Evolutionary conservation across 192 early-diverging fungal genomes (phyloP).

Genomic region (Coemansia sp.): DNA sequence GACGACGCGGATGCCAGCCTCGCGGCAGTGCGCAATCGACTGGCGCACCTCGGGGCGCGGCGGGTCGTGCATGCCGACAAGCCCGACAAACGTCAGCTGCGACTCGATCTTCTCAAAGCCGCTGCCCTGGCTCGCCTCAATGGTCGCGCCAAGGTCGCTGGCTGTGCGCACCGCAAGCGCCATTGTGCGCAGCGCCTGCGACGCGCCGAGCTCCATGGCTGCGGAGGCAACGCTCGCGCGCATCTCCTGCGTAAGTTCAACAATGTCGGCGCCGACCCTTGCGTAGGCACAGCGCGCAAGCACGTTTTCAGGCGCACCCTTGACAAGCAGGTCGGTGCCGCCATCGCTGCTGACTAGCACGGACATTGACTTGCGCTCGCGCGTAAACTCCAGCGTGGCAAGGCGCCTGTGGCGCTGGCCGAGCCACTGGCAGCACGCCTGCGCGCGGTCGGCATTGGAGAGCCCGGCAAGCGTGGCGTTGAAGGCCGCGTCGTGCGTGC

Average conservation of each 20-base stretch:
- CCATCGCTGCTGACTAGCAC: constrained; percentile 65
- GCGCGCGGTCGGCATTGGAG: constrained; percentile 61
- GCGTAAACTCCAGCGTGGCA: constrained; percentile 88
- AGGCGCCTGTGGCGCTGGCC: constrained; percentile 62
- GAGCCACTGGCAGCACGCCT: constrained; percentile 76
- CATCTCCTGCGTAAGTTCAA: constrained; percentile 68
- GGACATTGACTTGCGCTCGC: constrained; percentile 98
- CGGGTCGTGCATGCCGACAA: constrained; percentile 97
- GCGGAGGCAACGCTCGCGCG: constrained; percentile 66
- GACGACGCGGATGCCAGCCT: constrained; percentile 96
- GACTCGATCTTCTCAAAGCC: constrained; percentile 74
- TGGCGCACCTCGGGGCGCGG: constrained; percentile 88
- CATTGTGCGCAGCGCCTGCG: constrained; percentile 83
- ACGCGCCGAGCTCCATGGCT: constrained; percentile 74
- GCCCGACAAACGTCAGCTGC: constrained; percentile 91
- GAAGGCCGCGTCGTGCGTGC: constrained; percentile 68
- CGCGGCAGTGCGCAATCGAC: constrained; percentile 84
- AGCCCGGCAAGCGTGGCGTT: constrained; percentile 63
- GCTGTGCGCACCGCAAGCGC: constrained; percentile 81
- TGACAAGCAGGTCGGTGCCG: constrained; percentile 69
- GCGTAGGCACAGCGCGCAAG: constrained; percentile 80
- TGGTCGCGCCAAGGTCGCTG: constrained; percentile 6
- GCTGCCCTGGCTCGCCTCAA: constrained; percentile 59
- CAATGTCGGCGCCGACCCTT: constrained; percentile 29
- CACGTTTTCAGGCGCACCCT: constrained; percentile 94